Evolutionary conservation across 73 alveolate genomes (phyloP).

Genomic region (Uronychia setigera): DNA sequence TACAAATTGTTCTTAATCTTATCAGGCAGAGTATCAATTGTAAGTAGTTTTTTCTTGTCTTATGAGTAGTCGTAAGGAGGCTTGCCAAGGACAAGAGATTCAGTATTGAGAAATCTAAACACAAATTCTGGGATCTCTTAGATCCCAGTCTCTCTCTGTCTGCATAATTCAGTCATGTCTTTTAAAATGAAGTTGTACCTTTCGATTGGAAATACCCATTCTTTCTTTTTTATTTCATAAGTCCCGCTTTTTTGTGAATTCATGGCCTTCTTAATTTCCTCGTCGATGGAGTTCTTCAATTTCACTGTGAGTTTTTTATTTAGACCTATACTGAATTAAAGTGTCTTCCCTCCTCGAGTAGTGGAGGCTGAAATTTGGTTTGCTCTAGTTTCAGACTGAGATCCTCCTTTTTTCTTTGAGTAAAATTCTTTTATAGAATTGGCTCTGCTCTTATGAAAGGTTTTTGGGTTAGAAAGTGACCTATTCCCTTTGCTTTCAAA

Average conservation of each 20-base stretch:
- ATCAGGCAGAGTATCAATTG: slow-evolving; percentile 1
- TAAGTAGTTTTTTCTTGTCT: not conserved
- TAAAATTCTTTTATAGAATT: no score
- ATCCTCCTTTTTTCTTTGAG: not conserved
- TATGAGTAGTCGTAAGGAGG: slow-evolving; percentile 18
- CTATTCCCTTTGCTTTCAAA: no score
- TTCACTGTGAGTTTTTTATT: not conserved
- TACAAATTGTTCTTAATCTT: slow-evolving; percentile 31
- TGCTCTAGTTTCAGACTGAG: not conserved
- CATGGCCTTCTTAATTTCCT: not conserved
- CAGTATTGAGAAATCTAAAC: not conserved
- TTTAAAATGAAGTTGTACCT: not conserved
- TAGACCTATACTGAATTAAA: not conserved
- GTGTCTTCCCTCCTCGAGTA: not conserved
- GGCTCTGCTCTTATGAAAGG: no score
- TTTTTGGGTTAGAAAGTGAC: no score
- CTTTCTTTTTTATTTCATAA: not conserved
- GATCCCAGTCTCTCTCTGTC: not conserved
- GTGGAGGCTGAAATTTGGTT: not conserved
- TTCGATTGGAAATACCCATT: not conserved
- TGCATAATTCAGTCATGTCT: not conserved
- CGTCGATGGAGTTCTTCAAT: not conserved
- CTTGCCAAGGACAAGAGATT: not conserved
- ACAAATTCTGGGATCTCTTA: slow-evolving; percentile 4
- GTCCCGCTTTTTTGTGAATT: not conserved